Evolutionary conservation across 1,284 basidiomycete species (phyloP).

Genomic region (Leccinum holopus): DNA sequence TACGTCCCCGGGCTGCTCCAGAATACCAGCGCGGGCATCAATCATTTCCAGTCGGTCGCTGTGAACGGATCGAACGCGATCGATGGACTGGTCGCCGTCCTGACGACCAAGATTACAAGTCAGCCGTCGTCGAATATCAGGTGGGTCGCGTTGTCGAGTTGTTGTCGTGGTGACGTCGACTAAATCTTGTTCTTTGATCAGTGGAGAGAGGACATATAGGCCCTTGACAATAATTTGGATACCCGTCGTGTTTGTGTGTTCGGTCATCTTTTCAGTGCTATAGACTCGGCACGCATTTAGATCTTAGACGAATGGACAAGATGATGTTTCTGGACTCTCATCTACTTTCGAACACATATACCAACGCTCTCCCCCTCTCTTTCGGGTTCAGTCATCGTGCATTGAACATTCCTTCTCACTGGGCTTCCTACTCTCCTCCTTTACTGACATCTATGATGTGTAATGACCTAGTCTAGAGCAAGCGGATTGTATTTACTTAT

Average conservation of each 20-base stretch:
- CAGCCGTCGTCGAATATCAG: constrained; percentile 35
- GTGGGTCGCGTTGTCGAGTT: constrained; percentile 13
- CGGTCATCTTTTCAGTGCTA: constrained; percentile 12
- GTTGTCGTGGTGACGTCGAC: background rate
- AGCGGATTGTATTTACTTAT: background rate
- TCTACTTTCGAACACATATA: background rate
- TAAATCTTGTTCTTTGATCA: constrained; percentile 14
- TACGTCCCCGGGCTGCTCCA: constrained; percentile 69
- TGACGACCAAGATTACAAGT: constrained; percentile 69
- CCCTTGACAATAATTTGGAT: constrained; percentile 18
- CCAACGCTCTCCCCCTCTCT: background rate
- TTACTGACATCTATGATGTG: constrained; percentile 10
- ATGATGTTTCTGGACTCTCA: background rate
- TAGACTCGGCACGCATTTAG: constrained; percentile 2
- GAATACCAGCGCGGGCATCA: constrained; percentile 74
- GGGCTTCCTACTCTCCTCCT: background rate
- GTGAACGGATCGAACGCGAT: constrained; percentile 61
- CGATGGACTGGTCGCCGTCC: constrained; percentile 84
- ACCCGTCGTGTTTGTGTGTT: constrained; percentile 15
- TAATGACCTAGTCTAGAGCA: background rate
- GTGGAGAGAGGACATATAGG: constrained; percentile 17
- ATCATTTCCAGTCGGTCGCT: constrained; percentile 69
- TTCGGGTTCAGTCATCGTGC: background rate
- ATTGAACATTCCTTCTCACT: background rate
- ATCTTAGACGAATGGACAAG: background rate